phyloP scores from a whole-genome alignment of 179 eudicot species.

The Spinacia oleracea region DNA sequence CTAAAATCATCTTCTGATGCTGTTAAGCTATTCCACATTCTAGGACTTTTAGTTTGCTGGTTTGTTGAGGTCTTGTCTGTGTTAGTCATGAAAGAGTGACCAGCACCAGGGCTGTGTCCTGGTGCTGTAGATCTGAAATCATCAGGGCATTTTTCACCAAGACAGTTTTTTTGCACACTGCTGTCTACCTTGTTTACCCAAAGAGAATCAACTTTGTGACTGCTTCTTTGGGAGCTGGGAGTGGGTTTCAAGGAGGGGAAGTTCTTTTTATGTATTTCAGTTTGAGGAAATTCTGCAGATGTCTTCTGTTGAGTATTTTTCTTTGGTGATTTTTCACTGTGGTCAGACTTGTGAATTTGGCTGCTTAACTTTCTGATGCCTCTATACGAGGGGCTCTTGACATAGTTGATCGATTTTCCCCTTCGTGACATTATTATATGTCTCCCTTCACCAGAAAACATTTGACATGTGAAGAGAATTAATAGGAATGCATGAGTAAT shows the following conservation, averaged over 20 bases:
- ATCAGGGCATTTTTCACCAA: slow-evolving; percentile 12
- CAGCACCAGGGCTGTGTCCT: slow-evolving; percentile 31
- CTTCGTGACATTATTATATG: slow-evolving; percentile 23
- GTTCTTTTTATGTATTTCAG: background rate
- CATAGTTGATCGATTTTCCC: slow-evolving; percentile 13
- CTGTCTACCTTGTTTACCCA: slow-evolving; percentile 1
- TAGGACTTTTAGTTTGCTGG: slow-evolving; percentile 6
- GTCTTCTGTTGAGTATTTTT: slow-evolving; percentile 12
- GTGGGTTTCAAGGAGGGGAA: slow-evolving; percentile 18
- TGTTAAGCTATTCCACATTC: slow-evolving; percentile 1
- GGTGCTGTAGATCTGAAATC: slow-evolving; percentile 25
- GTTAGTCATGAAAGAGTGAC: slow-evolving; percentile 23
- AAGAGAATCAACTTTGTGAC: slow-evolving; percentile 7
- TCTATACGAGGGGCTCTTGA: slow-evolving; percentile 2
- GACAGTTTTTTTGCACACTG: slow-evolving; percentile 3
- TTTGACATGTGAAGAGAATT: slow-evolving; percentile 17
- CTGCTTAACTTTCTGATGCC: slow-evolving; percentile 10
- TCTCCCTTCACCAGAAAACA: slow-evolving; percentile 29
- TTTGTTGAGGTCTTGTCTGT: slow-evolving; percentile 8
- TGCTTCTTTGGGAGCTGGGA: slow-evolving; percentile 9
- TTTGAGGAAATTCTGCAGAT: background rate
- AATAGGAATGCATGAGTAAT: slow-evolving; percentile 7
- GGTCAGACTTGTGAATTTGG: slow-evolving; percentile 19
- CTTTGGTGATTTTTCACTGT: background rate
- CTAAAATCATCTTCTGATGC: slow-evolving; percentile 8